Evolutionary conservation across 345 rosid species (phyloP).

Genomic region (Salix purpurea): DNA sequence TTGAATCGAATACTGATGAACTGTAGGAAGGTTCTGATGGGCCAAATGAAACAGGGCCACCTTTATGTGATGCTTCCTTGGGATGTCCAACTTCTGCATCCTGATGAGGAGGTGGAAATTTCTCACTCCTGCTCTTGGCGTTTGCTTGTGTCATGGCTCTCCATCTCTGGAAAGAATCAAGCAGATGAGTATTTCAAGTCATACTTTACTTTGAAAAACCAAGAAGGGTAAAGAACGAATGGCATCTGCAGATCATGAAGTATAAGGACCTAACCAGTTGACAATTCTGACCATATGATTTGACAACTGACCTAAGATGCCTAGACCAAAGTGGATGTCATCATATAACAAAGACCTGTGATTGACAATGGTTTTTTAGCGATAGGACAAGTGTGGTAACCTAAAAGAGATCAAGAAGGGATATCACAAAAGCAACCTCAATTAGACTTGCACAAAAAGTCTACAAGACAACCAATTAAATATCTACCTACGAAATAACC

Average conservation of each 20-base stretch:
- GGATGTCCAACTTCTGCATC: constrained; percentile 73
- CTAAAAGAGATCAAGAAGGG: not conserved
- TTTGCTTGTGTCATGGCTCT: constrained; percentile 40
- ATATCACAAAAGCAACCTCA: not conserved
- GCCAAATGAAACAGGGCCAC: constrained; percentile 36
- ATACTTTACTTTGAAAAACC: not conserved
- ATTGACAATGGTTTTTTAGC: not conserved
- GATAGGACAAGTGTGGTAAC: not conserved
- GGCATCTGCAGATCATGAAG: not conserved
- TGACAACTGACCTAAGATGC: not conserved
- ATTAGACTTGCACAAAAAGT: not conserved
- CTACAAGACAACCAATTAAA: not conserved
- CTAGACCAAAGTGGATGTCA: not conserved
- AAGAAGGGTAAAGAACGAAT: not conserved
- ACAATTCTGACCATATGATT: not conserved
- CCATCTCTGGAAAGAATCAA: constrained; percentile 20
- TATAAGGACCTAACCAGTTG: not conserved
- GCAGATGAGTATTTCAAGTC: not conserved
- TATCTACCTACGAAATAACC: not conserved
- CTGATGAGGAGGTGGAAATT: constrained; percentile 90
- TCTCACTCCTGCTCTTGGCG: constrained; percentile 87
- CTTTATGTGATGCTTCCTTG: constrained; percentile 38
- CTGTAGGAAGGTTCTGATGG: constrained; percentile 36
- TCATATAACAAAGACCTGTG: not conserved
- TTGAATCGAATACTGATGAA: constrained; percentile 30